Evolutionary conservation across 179 eudicot species (phyloP).

Genomic region (Nepenthes alata): DNA sequence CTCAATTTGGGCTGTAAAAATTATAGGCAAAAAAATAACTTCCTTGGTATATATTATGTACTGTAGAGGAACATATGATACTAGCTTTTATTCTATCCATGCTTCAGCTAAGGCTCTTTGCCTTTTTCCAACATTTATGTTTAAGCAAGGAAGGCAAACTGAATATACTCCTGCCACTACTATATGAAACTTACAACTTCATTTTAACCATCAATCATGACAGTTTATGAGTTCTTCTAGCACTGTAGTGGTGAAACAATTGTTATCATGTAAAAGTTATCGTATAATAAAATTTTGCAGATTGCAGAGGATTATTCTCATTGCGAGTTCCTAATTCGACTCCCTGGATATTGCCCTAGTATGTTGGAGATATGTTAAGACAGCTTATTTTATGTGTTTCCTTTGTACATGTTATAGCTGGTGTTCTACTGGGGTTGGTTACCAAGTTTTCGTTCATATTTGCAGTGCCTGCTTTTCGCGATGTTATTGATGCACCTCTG

Average conservation of each 20-base stretch:
- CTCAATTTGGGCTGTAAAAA: too few relatives aligned
- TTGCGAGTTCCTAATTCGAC: constrained; percentile 88
- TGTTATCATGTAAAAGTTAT: neutral
- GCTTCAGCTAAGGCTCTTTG: too few relatives aligned
- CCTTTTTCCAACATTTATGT: too few relatives aligned
- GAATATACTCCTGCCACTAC: too few relatives aligned
- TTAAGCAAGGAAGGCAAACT: too few relatives aligned
- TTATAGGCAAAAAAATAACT: too few relatives aligned
- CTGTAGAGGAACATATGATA: too few relatives aligned
- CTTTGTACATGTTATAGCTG: neutral
- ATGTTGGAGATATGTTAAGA: constrained; percentile 11
- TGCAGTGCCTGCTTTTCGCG: constrained; percentile 99
- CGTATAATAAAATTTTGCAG: constrained; percentile 25
- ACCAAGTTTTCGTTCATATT: neutral
- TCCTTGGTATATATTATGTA: too few relatives aligned
- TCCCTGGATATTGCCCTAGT: constrained; percentile 99
- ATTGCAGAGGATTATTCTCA: constrained; percentile 98
- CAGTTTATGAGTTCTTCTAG: neutral
- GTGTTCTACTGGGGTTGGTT: neutral
- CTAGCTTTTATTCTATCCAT: too few relatives aligned
- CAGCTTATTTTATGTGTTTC: neutral
- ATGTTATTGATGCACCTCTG: constrained; percentile 84
- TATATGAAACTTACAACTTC: too few relatives aligned
- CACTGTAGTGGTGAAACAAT: neutral
- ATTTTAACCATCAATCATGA: neutral